Base-by-base conservation (phyloP, 768 basidiomycete species). In the Suillus tomentosus region DNA sequence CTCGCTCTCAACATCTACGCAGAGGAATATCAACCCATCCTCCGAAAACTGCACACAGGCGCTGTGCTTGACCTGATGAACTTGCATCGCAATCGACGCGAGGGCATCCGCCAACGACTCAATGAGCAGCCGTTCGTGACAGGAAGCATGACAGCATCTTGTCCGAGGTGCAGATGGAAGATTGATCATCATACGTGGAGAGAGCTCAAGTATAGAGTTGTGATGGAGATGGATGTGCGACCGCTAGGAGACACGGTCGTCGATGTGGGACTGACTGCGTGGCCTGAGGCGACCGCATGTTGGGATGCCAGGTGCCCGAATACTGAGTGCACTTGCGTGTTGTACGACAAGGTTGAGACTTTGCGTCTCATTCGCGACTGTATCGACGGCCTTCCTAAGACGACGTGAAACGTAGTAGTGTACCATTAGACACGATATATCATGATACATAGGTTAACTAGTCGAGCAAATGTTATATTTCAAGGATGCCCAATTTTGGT, bases 101-200 rank as follows among this genome's bases (percentile, higher is more conserved):
- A 87, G 64, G 74, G 71, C 15, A 74, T 88, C 56, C 79, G 79
- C 40, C 72, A 74, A 64, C 80, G 82, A 37, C 77, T 90, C 3
- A 78, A 85, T 66, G 80, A 84, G 40, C 78, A 85, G 1, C 87
- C 87, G 3, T 89, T 89, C 73, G 85, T 89, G 45, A 75, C 74
- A 34, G 74, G 80, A 22, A 81, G 70, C 37, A 84, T 84, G 3
- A 5, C 42, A 48, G 63, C 72, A 3, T 63, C 42, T 24, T 89
- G 88, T 68, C 78, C 80, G 34, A 75, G 82, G 51, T 89, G 88
- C 71, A 76, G 80, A 43, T 73, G 73, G 3, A 47, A 68, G 24
- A 82, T 85, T 48, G 83, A 85, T 65, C 86, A 89, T 71, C 79
- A 83, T 60, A 84, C 85, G 6, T 88, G 88, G 88, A 79, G 85